Conservation (phyloP, 306 rosid species). For the Carpinus viminea region DNA sequence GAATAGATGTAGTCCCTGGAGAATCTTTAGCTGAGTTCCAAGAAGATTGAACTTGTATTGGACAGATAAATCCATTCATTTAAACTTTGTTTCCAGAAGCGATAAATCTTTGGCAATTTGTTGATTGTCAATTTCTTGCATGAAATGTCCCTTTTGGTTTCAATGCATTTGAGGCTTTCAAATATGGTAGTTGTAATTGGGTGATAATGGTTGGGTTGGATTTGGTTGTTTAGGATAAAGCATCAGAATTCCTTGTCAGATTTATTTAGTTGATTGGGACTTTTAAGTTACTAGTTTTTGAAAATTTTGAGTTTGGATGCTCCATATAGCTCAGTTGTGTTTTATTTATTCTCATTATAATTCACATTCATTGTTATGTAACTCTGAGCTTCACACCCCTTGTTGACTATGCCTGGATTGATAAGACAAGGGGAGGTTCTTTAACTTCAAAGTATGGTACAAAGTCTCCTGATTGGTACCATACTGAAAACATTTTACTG, state of each 20-base stretch:
- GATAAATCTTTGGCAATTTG: neutral
- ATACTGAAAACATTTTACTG: constrained; percentile 6
- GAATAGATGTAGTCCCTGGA: neutral
- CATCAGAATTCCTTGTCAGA: neutral
- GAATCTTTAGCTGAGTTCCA: neutral
- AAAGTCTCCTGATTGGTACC: neutral
- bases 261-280: neutral
- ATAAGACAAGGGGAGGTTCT: neutral
- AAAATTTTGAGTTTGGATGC: neutral
- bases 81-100: neutral
- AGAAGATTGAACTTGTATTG: constrained; percentile 13
- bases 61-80: neutral
- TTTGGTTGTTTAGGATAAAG: neutral
- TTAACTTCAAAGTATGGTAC: neutral
- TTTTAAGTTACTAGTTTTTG: neutral
- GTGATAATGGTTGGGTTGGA: no score
- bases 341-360: neutral
- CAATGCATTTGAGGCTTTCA: neutral
- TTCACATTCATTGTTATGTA: neutral
- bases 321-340: neutral
- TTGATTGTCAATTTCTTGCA: neutral
- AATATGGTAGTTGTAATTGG: neutral
- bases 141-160: no score
- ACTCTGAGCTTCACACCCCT: neutral
- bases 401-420: constrained; percentile 1